phyloP scores from a whole-genome alignment of 192 early-diverging fungal genomes.

The Irineochytrium annulatum region DNA sequence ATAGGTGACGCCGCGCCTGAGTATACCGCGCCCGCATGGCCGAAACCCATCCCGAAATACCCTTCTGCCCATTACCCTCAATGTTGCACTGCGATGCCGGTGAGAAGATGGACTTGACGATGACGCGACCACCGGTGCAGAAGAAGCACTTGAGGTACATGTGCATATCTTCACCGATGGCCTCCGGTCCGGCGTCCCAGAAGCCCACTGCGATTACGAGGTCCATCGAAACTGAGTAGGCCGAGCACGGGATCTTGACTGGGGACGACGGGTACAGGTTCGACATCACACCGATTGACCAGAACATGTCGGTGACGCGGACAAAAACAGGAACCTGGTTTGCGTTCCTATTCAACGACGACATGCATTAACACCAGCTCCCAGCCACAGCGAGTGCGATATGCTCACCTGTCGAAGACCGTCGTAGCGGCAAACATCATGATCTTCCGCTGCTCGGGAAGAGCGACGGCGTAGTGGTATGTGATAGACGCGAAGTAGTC shows the following conservation, averaged over 20 bases:
- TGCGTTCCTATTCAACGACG: conserved; percentile 42
- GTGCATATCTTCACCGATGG: conserved; percentile 38
- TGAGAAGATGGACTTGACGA: conserved; percentile 65
- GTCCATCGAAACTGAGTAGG: conserved; percentile 57
- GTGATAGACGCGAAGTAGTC: conserved; percentile 40
- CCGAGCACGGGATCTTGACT: conserved; percentile 55
- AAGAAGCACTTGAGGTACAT: conserved; percentile 55
- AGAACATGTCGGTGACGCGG: conserved; percentile 56
- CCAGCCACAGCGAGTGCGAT: too few relatives aligned
- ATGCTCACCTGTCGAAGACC: conserved; percentile 16
- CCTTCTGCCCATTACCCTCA: conserved; percentile 26
- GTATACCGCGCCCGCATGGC: conserved; percentile 59
- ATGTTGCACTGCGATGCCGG: conserved; percentile 61
- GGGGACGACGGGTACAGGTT: conserved; percentile 48
- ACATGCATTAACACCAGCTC: conserved; percentile 30
- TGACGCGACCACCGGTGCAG: conserved; percentile 59
- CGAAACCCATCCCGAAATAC: conserved; percentile 1
- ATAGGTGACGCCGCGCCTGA: conserved; percentile 70
- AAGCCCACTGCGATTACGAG: conserved; percentile 53
- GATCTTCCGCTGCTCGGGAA: not conserved
- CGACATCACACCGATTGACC: conserved; percentile 57
- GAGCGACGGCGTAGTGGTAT: not conserved
- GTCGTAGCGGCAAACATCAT: conserved; percentile 4
- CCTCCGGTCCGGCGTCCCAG: conserved; percentile 58
- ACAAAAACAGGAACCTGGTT: conserved; percentile 55